These are phyloP conservation scores for Xylaria sp. DNA, from an alignment of 495 filamentous ascomycete species.

Conservation along the genomic window DNA sequence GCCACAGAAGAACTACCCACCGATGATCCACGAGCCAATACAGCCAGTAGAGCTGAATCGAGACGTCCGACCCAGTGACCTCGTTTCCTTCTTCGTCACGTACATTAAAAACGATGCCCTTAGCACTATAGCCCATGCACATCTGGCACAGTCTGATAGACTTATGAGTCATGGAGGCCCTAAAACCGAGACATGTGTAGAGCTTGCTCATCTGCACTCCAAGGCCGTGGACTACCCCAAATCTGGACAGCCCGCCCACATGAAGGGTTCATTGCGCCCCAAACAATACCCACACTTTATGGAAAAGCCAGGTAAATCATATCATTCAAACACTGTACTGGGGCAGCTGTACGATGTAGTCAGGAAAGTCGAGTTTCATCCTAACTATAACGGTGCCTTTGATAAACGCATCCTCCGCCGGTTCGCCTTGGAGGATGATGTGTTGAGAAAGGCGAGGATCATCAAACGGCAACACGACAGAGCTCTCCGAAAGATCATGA, in stretches of 20 bases:
- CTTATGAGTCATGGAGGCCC: slow-evolving; percentile 61
- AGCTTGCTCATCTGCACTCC: slow-evolving; percentile 84
- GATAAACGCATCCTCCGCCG: slow-evolving; percentile 77
- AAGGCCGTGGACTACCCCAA: slow-evolving; percentile 94
- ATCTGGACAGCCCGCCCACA: slow-evolving; percentile 76
- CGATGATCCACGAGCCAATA: slow-evolving; percentile 74
- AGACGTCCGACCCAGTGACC: slow-evolving; percentile 69
- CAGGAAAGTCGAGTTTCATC: slow-evolving; percentile 68
- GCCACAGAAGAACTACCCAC: slow-evolving; percentile 66
- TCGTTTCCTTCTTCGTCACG: slow-evolving; percentile 84
- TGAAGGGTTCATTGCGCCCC: slow-evolving; percentile 66
- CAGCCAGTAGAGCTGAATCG: slow-evolving; percentile 57
- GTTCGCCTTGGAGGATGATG: slow-evolving; percentile 58
- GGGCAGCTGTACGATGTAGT: slow-evolving; percentile 82
- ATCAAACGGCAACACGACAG: slow-evolving; percentile 82
- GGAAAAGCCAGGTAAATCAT: slow-evolving; percentile 71
- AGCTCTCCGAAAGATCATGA: slow-evolving; percentile 79
- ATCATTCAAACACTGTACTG: slow-evolving; percentile 74
- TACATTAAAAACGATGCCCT: slow-evolving; percentile 95
- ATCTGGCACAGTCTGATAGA: slow-evolving; percentile 78
- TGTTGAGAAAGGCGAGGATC: slow-evolving; percentile 64
- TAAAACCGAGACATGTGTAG: slow-evolving; percentile 70
- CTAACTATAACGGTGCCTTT: slow-evolving; percentile 72
- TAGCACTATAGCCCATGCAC: slow-evolving; percentile 79
- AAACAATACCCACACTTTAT: slow-evolving; percentile 87